Conservation (phyloP, 2,329 filamentous ascomycete species). For the Claviceps pusilla region DNA sequence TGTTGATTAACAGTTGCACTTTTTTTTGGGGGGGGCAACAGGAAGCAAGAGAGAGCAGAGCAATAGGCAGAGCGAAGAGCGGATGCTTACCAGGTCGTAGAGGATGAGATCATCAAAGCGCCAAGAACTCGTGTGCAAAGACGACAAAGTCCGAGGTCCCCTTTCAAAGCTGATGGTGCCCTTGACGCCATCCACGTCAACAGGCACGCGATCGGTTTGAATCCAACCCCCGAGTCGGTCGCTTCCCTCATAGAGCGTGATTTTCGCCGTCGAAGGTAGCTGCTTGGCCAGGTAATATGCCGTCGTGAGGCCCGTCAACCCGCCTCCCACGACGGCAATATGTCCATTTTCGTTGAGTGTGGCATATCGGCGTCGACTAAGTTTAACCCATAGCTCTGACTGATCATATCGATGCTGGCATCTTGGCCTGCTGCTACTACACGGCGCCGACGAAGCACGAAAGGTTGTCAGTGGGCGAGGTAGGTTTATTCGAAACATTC, state of each 20-base stretch:
- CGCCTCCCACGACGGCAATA: slow-evolving; percentile 62
- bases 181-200: slow-evolving; percentile 39
- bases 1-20: slow-evolving; percentile 2
- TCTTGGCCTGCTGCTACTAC: neutral
- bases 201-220: slow-evolving; percentile 45
- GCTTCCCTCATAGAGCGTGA: slow-evolving; percentile 69
- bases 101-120: slow-evolving; percentile 50
- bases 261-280: slow-evolving; percentile 45
- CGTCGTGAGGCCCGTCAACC: slow-evolving; percentile 65
- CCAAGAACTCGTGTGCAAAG: slow-evolving; percentile 25
- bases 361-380: slow-evolving; percentile 1
- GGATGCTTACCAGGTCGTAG: slow-evolving; percentile 53
- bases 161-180: slow-evolving; percentile 59
- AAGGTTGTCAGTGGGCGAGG: neutral
- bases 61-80: neutral
- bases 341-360: slow-evolving; percentile 15
- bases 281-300: slow-evolving; percentile 62
- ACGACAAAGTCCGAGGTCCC: slow-evolving; percentile 63
- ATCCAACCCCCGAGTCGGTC: slow-evolving; percentile 72
- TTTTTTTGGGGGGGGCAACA: too few relatives aligned
- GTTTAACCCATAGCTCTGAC: slow-evolving; percentile 1
- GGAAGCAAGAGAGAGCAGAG: too few relatives aligned
- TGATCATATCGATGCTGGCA: slow-evolving; percentile 5
- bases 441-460: neutral
- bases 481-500: neutral